Conservation (phyloP, 2,329 filamentous ascomycete genomes). For the Venturia asperata region DNA sequence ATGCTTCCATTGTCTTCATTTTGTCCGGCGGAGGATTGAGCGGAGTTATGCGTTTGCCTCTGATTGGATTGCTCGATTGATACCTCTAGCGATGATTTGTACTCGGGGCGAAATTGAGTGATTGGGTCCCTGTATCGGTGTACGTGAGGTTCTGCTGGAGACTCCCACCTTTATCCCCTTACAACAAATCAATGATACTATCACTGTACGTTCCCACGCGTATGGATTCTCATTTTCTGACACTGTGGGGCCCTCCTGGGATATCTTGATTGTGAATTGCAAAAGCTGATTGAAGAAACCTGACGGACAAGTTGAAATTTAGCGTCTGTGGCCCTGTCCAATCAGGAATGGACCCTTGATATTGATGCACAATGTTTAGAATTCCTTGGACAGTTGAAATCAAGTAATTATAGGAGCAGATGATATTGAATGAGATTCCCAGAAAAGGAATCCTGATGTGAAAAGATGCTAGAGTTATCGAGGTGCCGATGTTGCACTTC, state of each 20-base stretch:
- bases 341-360: not conserved
- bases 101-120: not conserved
- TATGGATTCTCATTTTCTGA: not conserved
- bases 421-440: too few relatives aligned
- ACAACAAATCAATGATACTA: not conserved
- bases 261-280: not conserved
- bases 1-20: not conserved
- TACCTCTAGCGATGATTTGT: not conserved
- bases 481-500: not conserved
- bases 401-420: too few relatives aligned
- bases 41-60: not conserved
- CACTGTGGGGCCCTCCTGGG: not conserved
- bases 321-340: not conserved
- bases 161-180: not conserved
- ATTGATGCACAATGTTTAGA: not conserved
- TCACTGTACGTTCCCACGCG: not conserved
- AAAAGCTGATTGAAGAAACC: not conserved
- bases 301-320: not conserved
- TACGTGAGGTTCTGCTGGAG: not conserved
- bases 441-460: too few relatives aligned
- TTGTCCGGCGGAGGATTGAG: not conserved
- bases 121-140: not conserved
- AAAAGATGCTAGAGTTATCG: too few relatives aligned
- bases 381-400: not conserved
- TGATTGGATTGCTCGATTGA: slow-evolving; percentile 6